Base-by-base conservation (phyloP, 2,329 filamentous ascomycete genomes). In the Exophiala alcalophila region DNA sequence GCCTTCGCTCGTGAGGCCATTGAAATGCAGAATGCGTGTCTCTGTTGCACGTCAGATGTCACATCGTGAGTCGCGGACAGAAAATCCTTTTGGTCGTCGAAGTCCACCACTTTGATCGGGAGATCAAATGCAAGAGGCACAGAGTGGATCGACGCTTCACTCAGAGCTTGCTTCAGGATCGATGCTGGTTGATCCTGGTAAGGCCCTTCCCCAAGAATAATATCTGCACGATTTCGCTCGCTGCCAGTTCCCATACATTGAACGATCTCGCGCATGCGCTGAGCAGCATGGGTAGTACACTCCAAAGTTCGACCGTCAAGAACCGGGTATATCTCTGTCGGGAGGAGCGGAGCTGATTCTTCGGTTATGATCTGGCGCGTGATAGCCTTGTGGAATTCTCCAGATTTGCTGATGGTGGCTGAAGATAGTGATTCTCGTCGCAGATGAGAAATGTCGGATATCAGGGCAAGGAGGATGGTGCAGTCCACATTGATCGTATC, bases 381-480 rank as follows among this genome's bases (percentile, higher is more conserved):
- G 35, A 87, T 79, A 29, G 79, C 77, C 15, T 65, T 68, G 52
- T 83, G 80, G 54, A 76, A 72, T 61, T 67, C 71, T n/a, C 72
- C 69, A 23, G 73, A 66, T 31, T 72, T 67, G 2, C 63, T 56
- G 19, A 68, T 38, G 15, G 27, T 30, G 66, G 25, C 64, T 58
- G 47, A 26, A 12, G 41, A 42, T 9, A 47, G 38, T 65, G 65
- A 25, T 57, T 54, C 30, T 2, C 38, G 20, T 41, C 62, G 57
- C 23, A 65, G 65, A 58, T 89, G 83, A 2, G 81, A 84, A 18
- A 89, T 78, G 55, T 90, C 85, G 0, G 84, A 87, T 1, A 83
- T 76, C 2, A 89, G 67, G 4, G 83, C 84, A 4, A 90, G 73
- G 4, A 90, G 71, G 32, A 87, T 77, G 1, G 84, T 87, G 52